These are phyloP conservation scores for Excoecaria agallocha DNA, from an alignment of 345 rosid genomes.

Conservation along the genomic window DNA sequence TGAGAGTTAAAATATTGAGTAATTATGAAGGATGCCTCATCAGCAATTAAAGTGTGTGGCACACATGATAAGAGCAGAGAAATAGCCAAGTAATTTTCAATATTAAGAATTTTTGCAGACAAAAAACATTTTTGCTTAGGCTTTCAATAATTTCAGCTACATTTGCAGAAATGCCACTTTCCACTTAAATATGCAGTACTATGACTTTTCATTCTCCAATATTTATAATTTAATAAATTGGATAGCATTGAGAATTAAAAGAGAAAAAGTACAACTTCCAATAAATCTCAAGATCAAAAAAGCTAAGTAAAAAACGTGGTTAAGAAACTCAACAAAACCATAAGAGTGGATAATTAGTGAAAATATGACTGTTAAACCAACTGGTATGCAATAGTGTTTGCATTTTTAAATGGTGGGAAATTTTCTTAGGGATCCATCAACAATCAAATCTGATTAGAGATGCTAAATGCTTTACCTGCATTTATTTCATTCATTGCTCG, in stretches of 20 bases:
- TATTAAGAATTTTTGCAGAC: no score
- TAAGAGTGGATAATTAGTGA: no score
- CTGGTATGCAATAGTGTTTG: background rate
- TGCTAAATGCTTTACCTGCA: constrained; percentile 11
- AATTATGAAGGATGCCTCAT: background rate
- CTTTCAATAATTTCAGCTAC: no score
- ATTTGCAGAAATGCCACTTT: background rate
- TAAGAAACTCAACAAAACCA: background rate
- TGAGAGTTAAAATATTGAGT: background rate
- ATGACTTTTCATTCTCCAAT: background rate
- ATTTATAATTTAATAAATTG: background rate
- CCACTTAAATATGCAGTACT: background rate
- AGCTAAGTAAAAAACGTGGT: background rate
- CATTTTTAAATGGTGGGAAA: background rate
- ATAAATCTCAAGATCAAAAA: background rate
- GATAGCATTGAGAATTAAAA: background rate
- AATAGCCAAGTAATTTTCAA: background rate
- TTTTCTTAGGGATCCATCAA: background rate
- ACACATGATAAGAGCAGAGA: background rate
- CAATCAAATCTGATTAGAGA: background rate
- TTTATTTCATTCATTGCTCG: constrained; percentile 27
- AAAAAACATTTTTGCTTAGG: no score
- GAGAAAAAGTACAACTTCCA: background rate
- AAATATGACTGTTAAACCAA: background rate
- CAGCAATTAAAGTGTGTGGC: background rate